phyloP scores from a whole-genome alignment of 257 asterid genomes.

The Nicotiana attenuata region DNA sequence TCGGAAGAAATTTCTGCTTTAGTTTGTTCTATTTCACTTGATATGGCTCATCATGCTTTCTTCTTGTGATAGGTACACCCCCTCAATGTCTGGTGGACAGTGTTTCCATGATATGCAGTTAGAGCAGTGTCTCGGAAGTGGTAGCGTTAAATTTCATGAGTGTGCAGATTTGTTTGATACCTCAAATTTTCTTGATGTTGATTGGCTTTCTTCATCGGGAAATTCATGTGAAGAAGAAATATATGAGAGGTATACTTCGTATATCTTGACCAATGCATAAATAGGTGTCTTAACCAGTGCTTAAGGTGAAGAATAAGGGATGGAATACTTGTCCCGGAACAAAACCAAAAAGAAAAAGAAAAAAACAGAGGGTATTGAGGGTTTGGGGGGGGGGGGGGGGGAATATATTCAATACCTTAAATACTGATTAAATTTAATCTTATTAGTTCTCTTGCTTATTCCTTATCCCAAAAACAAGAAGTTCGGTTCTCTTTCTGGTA shows the following conservation, averaged over 20 bases:
- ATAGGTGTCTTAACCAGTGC: neutral
- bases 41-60: neutral
- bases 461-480: too few species aligned
- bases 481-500: too few species aligned
- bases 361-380: too few species aligned
- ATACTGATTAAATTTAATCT: too few species aligned
- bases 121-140: conserved; percentile 35
- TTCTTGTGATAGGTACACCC: conserved; percentile 45
- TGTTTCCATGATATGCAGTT: conserved; percentile 42
- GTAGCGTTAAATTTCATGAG: conserved; percentile 9
- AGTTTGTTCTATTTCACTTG: neutral
- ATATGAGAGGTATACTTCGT: conserved; percentile 53
- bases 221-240: conserved; percentile 80
- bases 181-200: conserved; percentile 73
- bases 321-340: too few species aligned
- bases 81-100: conserved; percentile 48
- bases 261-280: neutral
- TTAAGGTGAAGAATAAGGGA: too few species aligned
- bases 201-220: conserved; percentile 82
- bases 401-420: too few species aligned
- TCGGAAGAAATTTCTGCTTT: neutral
- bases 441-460: too few species aligned
- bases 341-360: too few species aligned
- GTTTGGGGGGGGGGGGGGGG: too few species aligned
- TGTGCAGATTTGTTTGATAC: conserved; percentile 36